phyloP scores from a whole-genome alignment of 1,284 basidiomycete species.

The Boletus calvinii region DNA sequence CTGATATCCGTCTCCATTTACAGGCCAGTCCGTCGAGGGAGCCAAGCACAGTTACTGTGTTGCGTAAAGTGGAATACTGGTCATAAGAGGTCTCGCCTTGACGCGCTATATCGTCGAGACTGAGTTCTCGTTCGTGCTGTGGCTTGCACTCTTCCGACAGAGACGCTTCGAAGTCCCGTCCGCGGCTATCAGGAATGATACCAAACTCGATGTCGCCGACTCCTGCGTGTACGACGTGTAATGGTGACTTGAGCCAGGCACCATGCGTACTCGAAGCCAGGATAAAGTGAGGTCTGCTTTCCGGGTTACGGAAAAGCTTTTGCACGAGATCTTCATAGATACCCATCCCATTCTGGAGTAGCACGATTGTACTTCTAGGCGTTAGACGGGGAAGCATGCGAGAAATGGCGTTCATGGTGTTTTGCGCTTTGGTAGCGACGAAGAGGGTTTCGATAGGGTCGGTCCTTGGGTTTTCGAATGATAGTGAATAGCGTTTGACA shows the following conservation, averaged over 20 bases:
- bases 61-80: slow-evolving; percentile 60
- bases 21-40: slow-evolving; percentile 58
- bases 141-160: slow-evolving; percentile 39
- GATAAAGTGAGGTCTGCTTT: slow-evolving; percentile 81
- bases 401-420: slow-evolving; percentile 60
- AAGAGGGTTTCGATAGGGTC: slow-evolving; percentile 68
- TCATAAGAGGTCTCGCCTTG: slow-evolving; percentile 40
- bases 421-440: slow-evolving; percentile 79
- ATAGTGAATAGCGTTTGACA: slow-evolving; percentile 18
- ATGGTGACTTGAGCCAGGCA: slow-evolving; percentile 51
- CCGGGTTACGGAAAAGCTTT: slow-evolving; percentile 71
- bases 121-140: slow-evolving; percentile 37
- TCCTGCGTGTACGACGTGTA: slow-evolving; percentile 72
- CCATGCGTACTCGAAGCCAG: slow-evolving; percentile 85
- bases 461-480: slow-evolving; percentile 23
- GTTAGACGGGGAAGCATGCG: slow-evolving; percentile 66
- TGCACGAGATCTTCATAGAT: slow-evolving; percentile 78
- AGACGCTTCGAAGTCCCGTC: slow-evolving; percentile 59
- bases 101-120: slow-evolving; percentile 57
- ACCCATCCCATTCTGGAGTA: slow-evolving; percentile 92
- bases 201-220: slow-evolving; percentile 76
- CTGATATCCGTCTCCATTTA: slow-evolving; percentile 67
- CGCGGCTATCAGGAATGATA: slow-evolving; percentile 69
- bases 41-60: slow-evolving; percentile 68
- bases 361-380: slow-evolving; percentile 76